Evolutionary conservation across 148 eudicot genomes (phyloP), one percentile per base, ranked within the genome.

Genomic region (Spergularia bocconei): DNA sequence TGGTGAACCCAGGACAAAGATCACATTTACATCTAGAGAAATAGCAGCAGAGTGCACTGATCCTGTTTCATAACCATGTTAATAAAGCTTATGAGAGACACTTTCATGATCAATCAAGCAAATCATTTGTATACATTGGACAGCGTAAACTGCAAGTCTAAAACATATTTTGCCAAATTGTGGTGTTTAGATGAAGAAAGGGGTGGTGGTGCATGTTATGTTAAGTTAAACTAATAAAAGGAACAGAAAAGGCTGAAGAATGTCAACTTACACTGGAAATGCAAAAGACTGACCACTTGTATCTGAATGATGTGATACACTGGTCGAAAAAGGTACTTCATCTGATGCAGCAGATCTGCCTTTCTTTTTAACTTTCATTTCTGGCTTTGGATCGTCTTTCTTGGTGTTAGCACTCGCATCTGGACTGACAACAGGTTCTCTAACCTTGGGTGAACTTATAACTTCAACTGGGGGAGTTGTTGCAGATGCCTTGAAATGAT

Each of bases 221-320:
- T 16, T 0, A 55, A 16, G 17, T 17, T 17, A 14, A 13, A 4
- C 25, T 1, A 15, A 55, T 64, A 11, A 17, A 2, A 36, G 21
- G 23, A 33, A 15, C 20, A 13, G 29, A 51, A 23, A 50, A 76
- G 33, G 48, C 8, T 0, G 29, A 70, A 65, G 33, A 50, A 52
- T 19, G 62, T 48, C 57, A 83, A 77, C 93, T 87, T 88, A 91
- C 97, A 87, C 69, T 13, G 90, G 91, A 87, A 91, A 91, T 25
- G 93, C 93, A 75, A 91, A 91, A 48, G 93, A 90, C 65, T 78
- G 83, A 8, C 72, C 81, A 53, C 91, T 88, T 56, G 79, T 73
- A 68, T 80, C 79, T n/a, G 90, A 84, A 74, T 66, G 75, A 58
- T 47, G 77, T 36, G 91, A 82, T 19, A 70, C 67, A 64, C 82